These are phyloP conservation scores for Cercospora zeina DNA, from an alignment of 2,329 filamentous ascomycete genomes.

Conservation along the genomic window DNA sequence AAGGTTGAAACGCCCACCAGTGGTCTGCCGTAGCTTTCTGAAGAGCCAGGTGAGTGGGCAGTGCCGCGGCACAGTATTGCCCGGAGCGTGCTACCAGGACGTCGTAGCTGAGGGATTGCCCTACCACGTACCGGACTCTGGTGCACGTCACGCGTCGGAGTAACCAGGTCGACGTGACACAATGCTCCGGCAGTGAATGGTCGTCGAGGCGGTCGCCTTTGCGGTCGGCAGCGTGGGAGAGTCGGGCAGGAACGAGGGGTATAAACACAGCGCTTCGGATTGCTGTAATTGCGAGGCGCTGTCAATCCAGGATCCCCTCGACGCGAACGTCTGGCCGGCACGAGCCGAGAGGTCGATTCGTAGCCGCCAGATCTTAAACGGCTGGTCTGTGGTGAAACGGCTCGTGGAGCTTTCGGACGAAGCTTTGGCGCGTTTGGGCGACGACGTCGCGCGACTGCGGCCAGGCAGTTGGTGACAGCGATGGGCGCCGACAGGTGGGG, in stretches of 20 bases:
- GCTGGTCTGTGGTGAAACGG: slow-evolving; percentile 19
- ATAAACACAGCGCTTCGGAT: slow-evolving; percentile 8
- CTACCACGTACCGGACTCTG: slow-evolving; percentile 17
- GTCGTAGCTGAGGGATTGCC: slow-evolving; percentile 13
- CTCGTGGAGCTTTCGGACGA: neutral
- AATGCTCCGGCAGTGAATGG: slow-evolving; percentile 17
- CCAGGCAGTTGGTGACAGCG: slow-evolving; percentile 1
- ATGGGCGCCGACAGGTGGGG: slow-evolving; percentile 8
- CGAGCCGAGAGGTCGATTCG: slow-evolving; percentile 13
- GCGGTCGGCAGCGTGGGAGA: slow-evolving; percentile 3
- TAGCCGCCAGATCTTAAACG: slow-evolving; percentile 18
- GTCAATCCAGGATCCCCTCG: slow-evolving; percentile 19
- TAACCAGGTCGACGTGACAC: slow-evolving; percentile 12
- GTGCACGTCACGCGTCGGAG: slow-evolving; percentile 13
- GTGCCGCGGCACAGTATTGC: slow-evolving; percentile 20
- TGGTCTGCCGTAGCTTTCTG: slow-evolving; percentile 13
- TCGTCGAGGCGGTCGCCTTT: slow-evolving; percentile 17
- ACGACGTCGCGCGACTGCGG: slow-evolving; percentile 18
- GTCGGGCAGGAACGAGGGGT: slow-evolving; percentile 3
- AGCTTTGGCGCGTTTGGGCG: neutral
- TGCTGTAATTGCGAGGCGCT: slow-evolving; percentile 23
- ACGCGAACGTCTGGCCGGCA: slow-evolving; percentile 6
- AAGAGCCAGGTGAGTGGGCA: slow-evolving; percentile 23
- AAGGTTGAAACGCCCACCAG: slow-evolving; percentile 23
- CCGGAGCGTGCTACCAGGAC: slow-evolving; percentile 20